These are phyloP conservation scores for Panaeolus papilionaceus DNA, from an alignment of 768 basidiomycete genomes.

Conservation along the genomic window DNA sequence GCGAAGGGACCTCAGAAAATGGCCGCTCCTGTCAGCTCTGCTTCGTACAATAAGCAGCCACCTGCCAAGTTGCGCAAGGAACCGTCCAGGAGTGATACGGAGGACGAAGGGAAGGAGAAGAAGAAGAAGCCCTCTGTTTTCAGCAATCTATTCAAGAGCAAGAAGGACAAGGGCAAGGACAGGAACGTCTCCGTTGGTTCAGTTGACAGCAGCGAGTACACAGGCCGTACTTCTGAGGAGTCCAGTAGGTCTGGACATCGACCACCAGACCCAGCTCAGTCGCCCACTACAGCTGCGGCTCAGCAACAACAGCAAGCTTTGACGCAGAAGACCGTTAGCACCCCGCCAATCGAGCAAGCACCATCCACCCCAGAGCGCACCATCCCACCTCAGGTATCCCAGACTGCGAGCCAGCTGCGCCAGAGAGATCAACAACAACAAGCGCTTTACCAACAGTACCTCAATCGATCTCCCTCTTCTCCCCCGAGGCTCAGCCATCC, in stretches of 20 bases:
- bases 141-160: constrained; percentile 78
- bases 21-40: constrained; percentile 51
- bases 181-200: constrained; percentile 51
- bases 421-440: constrained; percentile 92
- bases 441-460: constrained; percentile 86
- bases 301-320: constrained; percentile 58
- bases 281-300: constrained; percentile 59
- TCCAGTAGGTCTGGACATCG: constrained; percentile 60
- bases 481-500: constrained; percentile 77
- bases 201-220: constrained; percentile 56
- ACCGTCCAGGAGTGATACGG: constrained; percentile 37
- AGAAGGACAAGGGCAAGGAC: constrained; percentile 69
- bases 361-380: constrained; percentile 37
- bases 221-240: constrained; percentile 61
- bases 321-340: constrained; percentile 24
- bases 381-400: constrained; percentile 57
- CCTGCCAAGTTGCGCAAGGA: constrained; percentile 54
- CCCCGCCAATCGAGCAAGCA: constrained; percentile 19
- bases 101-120: constrained; percentile 49
- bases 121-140: constrained; percentile 81
- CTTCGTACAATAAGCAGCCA: constrained; percentile 36
- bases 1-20: constrained; percentile 62
- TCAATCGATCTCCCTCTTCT: constrained; percentile 83
- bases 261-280: constrained; percentile 46
- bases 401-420: constrained; percentile 73